phyloP scores from a whole-genome alignment of 1,284 basidiomycete genomes.

The Rhodotorula sp. region DNA sequence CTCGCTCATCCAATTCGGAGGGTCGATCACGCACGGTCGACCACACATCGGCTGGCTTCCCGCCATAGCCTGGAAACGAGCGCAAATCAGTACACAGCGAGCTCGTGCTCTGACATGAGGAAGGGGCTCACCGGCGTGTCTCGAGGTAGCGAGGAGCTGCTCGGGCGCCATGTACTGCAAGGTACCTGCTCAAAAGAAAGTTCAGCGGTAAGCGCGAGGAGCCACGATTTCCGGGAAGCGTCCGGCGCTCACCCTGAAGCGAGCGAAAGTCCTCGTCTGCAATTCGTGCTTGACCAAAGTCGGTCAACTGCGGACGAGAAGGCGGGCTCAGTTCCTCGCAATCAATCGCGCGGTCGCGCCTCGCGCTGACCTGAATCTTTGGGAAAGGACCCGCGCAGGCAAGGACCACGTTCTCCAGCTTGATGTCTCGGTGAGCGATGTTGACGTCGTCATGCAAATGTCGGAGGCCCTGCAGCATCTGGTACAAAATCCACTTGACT shows the following conservation, averaged over 20 bases:
- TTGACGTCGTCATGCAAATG: constrained; percentile 66
- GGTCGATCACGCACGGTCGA: constrained; percentile 53
- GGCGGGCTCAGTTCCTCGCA: not conserved
- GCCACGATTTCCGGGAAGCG: too few relatives aligned
- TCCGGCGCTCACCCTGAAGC: constrained; percentile 49
- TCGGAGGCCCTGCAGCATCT: constrained; percentile 66
- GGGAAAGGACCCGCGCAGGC: constrained; percentile 66
- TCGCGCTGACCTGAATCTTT: constrained; percentile 9
- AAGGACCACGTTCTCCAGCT: constrained; percentile 79
- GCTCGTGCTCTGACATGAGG: too few relatives aligned
- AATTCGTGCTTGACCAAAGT: constrained; percentile 78
- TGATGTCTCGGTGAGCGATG: constrained; percentile 74
- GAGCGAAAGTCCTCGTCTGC: constrained; percentile 67
- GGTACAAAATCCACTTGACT: constrained; percentile 76
- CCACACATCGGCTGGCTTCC: constrained; percentile 80
- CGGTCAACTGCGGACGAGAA: constrained; percentile 64
- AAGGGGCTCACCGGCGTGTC: constrained; percentile 50
- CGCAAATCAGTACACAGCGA: not conserved
- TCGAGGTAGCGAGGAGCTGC: constrained; percentile 69
- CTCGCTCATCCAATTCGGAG: too few relatives aligned
- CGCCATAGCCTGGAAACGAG: constrained; percentile 58
- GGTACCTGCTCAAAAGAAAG: constrained; percentile 53
- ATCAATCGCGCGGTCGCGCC: not conserved
- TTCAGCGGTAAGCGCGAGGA: not conserved
- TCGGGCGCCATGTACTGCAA: constrained; percentile 81